phyloP scores from a whole-genome alignment of 1,284 basidiomycete genomes.

The Moesziomyces globuligerus region DNA sequence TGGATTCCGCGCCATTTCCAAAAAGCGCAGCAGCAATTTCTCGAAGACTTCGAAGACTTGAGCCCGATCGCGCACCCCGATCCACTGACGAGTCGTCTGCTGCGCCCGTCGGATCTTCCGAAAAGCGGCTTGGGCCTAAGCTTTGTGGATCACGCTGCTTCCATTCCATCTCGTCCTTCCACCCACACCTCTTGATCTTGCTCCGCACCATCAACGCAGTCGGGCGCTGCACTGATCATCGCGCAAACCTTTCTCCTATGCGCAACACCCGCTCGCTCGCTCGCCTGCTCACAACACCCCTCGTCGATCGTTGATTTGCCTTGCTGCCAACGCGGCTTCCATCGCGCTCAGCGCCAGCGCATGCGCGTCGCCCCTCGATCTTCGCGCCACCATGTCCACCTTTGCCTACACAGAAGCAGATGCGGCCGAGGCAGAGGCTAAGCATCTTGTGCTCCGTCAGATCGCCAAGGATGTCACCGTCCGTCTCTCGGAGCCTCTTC shows the following conservation, averaged over 20 bases:
- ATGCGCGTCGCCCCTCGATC: conserved; percentile 3
- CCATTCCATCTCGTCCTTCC: not conserved
- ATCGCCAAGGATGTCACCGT: conserved; percentile 59
- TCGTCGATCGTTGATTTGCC: not conserved
- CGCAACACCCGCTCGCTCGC: not conserved
- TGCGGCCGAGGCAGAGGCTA: conserved; percentile 69
- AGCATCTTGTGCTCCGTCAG: conserved; percentile 56
- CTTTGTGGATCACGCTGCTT: no score
- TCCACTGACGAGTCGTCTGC: not conserved
- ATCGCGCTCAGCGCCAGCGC: not conserved
- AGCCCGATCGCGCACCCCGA: not conserved
- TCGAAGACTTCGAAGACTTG: not conserved
- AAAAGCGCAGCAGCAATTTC: conserved; percentile 9
- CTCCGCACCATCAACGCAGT: not conserved
- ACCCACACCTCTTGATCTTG: not conserved
- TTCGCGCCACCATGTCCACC: conserved; percentile 1
- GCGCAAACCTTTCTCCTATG: not conserved
- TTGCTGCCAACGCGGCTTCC: not conserved
- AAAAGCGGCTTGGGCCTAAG: no score
- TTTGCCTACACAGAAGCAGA: conserved; percentile 22
- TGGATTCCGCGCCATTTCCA: conserved; percentile 1
- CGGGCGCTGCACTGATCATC: no score
- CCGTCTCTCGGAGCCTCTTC: conserved; percentile 58
- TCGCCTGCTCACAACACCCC: not conserved
- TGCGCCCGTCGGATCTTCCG: not conserved